A percentile compares a stretch with the other conserved stretches of the same genome.
These are phyloP conservation scores for Aspergillus sclerotioniger DNA, from an alignment of 495 filamentous ascomycete species.

Conservation along the genomic window DNA sequence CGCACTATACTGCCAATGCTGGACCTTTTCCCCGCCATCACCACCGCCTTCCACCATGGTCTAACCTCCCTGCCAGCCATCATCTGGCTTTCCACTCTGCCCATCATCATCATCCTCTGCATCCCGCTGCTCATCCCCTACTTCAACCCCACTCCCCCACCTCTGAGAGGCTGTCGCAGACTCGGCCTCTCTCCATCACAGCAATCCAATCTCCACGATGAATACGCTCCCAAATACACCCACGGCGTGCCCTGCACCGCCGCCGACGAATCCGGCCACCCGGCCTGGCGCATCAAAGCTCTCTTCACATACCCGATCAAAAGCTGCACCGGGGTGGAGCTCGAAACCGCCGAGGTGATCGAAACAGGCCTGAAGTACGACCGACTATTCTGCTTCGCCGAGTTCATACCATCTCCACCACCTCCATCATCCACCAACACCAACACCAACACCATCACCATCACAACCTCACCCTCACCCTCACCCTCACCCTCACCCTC, in stretches of 20 bases:
- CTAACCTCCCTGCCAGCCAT: background rate
- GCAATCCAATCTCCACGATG: conserved; percentile 38
- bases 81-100: background rate
- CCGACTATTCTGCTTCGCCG: conserved; percentile 79
- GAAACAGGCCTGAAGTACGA: conserved; percentile 77
- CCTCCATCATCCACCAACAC: conserved; percentile 23
- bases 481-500: background rate
- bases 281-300: conserved; percentile 65
- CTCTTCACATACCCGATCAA: conserved; percentile 89
- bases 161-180: conserved; percentile 34
- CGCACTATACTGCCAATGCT: no score
- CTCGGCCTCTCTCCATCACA: conserved; percentile 29
- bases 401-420: conserved; percentile 47
- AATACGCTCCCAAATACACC: conserved; percentile 37
- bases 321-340: conserved; percentile 77
- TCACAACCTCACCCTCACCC: conserved; percentile 18
- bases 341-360: conserved; percentile 63
- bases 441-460: conserved; percentile 40
- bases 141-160: background rate
- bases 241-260: conserved; percentile 19
- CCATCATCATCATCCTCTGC: background rate
- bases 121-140: conserved; percentile 5
- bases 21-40: no score
- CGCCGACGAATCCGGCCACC: conserved; percentile 16
- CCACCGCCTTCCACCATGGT: no score